phyloP scores from a whole-genome alignment of 805 yeast species.

The Ogataea ganodermae region DNA sequence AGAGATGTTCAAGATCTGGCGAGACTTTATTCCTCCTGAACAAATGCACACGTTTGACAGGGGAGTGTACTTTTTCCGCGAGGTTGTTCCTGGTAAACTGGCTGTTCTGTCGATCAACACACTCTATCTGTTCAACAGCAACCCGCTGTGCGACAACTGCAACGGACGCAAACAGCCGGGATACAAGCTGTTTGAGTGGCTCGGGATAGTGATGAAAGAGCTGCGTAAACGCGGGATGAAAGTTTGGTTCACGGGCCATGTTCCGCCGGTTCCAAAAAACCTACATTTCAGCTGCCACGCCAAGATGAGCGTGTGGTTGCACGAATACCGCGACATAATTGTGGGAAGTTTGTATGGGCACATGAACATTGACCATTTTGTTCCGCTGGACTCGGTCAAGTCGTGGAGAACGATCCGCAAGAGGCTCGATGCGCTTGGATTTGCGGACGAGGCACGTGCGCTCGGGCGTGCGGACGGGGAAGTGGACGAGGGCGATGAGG shows the following conservation, averaged over 20 bases:
- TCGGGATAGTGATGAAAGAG: constrained; percentile 73
- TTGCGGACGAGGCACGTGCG: too few relatives aligned
- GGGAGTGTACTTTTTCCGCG: constrained; percentile 74
- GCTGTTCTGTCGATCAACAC: constrained; percentile 83
- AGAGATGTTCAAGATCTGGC: constrained; percentile 75
- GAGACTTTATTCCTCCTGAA: constrained; percentile 68
- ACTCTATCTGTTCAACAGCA: constrained; percentile 68
- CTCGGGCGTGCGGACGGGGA: too few relatives aligned
- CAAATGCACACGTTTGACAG: constrained; percentile 74
- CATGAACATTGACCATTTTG: constrained; percentile 86
- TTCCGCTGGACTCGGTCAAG: constrained; percentile 69
- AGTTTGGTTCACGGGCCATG: constrained; percentile 88
- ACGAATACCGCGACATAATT: constrained; percentile 81
- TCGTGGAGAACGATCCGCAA: constrained; percentile 57
- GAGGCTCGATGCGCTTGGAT: constrained; percentile 23
- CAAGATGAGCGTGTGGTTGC: constrained; percentile 76
- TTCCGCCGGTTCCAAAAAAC: constrained; percentile 82
- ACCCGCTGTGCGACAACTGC: constrained; percentile 83
- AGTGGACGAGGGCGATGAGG: constrained; percentile 29
- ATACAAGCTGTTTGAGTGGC: constrained; percentile 72
- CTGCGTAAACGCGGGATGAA: constrained; percentile 73
- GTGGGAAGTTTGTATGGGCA: constrained; percentile 86
- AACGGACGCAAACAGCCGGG: constrained; percentile 76
- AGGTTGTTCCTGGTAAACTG: constrained; percentile 75
- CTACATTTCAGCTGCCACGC: constrained; percentile 71